These are phyloP conservation scores for Tylopilus sp. DNA, from an alignment of 768 basidiomycete species.

Conservation along the genomic window DNA sequence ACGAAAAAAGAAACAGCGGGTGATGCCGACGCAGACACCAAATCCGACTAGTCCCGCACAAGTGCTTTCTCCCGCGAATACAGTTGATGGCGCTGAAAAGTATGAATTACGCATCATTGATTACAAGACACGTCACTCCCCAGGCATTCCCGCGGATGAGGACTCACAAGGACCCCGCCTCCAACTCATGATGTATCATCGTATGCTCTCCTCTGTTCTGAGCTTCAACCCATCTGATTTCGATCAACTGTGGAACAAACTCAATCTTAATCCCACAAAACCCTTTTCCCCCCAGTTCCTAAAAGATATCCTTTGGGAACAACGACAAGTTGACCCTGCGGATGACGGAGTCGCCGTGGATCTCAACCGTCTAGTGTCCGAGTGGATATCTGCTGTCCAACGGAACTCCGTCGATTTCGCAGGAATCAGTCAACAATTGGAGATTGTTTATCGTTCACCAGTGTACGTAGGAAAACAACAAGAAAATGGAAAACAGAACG, in stretches of 20 bases:
- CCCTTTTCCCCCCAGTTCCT: conserved; percentile 53
- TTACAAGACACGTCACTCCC: conserved; percentile 61
- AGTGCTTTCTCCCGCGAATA: not conserved
- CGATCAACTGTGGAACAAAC: conserved; percentile 44
- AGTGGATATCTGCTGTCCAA: conserved; percentile 31
- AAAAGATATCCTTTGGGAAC: conserved; percentile 20
- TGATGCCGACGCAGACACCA: conserved; percentile 14
- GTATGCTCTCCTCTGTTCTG: conserved; percentile 54
- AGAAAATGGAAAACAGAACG: conserved; percentile 1
- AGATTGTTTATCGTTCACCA: conserved; percentile 39
- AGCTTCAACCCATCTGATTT: conserved; percentile 48
- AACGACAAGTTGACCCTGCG: conserved; percentile 15
- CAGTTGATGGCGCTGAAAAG: not conserved
- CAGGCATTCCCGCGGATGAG: conserved; percentile 50
- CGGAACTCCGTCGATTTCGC: conserved; percentile 20
- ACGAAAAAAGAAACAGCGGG: conserved; percentile 27
- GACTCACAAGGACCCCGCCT: conserved; percentile 59
- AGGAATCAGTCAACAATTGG: conserved; percentile 35
- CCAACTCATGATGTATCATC: conserved; percentile 77
- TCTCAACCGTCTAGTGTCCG: conserved; percentile 30
- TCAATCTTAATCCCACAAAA: conserved; percentile 40
- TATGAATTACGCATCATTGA: conserved; percentile 51
- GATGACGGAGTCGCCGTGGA: conserved; percentile 22
- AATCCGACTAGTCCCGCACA: conserved; percentile 1
- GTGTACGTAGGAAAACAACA: not conserved